A percentile compares a stretch with the other conserved stretches of the same genome.
These are phyloP conservation scores for Aspergillus thermomutatus DNA, from an alignment of 2,329 filamentous ascomycete species.

Conservation along the genomic window DNA sequence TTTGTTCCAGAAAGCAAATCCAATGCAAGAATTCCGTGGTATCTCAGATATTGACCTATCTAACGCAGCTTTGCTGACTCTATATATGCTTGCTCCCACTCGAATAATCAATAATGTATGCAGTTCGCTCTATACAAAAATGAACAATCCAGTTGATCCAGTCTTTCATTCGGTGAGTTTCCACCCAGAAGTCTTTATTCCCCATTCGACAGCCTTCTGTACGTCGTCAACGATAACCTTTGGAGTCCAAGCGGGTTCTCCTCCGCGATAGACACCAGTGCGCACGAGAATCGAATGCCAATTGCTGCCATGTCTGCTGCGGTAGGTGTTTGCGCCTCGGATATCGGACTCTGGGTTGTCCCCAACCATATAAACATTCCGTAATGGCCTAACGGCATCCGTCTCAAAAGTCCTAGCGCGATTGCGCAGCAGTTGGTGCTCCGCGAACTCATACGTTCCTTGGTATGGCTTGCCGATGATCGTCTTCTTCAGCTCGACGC, in stretches of 20 bases:
- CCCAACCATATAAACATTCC: slow-evolving; percentile 88
- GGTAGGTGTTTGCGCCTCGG: slow-evolving; percentile 74
- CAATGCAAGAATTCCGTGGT: not conserved
- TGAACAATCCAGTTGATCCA: not conserved
- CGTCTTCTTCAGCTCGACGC: slow-evolving; percentile 58
- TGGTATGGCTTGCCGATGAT: slow-evolving; percentile 80
- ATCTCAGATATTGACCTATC: not conserved
- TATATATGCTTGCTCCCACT: not conserved
- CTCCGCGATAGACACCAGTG: slow-evolving; percentile 69
- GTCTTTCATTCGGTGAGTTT: not conserved
- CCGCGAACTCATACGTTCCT: slow-evolving; percentile 79
- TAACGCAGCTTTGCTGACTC: not conserved
- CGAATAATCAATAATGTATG: not conserved
- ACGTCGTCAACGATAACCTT: slow-evolving; percentile 70
- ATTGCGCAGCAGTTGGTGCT: slow-evolving; percentile 65
- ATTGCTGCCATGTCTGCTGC: slow-evolving; percentile 62
- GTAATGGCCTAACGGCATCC: slow-evolving; percentile 48
- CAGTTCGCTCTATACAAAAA: not conserved
- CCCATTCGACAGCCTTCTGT: slow-evolving; percentile 72
- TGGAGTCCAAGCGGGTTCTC: slow-evolving; percentile 60
- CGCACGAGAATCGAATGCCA: slow-evolving; percentile 76
- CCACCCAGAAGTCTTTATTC: slow-evolving; percentile 55
- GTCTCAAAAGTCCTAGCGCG: slow-evolving; percentile 48
- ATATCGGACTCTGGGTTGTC: slow-evolving; percentile 91
- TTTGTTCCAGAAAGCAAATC: not conserved